Evolutionary conservation across 306 rosid genomes (phyloP).

Genomic region (Lathyrus tuberosus): DNA sequence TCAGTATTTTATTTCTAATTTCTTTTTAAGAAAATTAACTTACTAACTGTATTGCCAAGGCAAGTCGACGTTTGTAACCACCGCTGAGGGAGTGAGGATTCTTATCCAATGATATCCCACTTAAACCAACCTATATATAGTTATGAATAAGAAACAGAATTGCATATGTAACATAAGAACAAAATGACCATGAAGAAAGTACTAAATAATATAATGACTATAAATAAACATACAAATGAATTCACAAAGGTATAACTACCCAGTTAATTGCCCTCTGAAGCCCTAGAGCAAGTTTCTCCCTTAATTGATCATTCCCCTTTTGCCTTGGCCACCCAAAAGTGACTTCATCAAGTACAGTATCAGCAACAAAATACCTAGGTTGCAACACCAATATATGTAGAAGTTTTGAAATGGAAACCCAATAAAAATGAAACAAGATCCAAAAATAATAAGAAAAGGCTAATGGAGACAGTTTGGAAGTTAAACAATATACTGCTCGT

Average conservation of each 20-base stretch:
- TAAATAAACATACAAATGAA: conserved; percentile 19
- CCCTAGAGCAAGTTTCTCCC: conserved; percentile 74
- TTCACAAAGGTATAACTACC: conserved; percentile 55
- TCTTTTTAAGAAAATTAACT: conserved; percentile 34
- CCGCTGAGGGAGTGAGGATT: conserved; percentile 96
- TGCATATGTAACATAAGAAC: conserved; percentile 10
- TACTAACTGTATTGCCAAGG: conserved; percentile 92
- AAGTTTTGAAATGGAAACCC: conserved; percentile 26
- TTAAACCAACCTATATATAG: conserved; percentile 77
- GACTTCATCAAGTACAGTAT: conserved; percentile 88
- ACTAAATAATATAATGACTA: conserved; percentile 19
- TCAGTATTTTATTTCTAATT: conserved; percentile 4
- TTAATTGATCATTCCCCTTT: conserved; percentile 61
- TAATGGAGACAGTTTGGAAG: conserved; percentile 24
- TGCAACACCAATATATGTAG: conserved; percentile 32
- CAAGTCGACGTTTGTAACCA: conserved; percentile 96
- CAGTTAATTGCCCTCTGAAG: conserved; percentile 93
- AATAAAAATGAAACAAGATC: conserved; percentile 14
- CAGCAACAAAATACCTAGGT: conserved; percentile 84
- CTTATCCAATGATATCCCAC: conserved; percentile 81
- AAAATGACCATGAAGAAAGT: conserved; percentile 10
- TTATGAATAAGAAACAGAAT: conserved; percentile 33
- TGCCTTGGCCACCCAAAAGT: conserved; percentile 97
- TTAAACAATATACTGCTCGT: background rate
- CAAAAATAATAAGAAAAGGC: conserved; percentile 22